These are phyloP conservation scores for Prunus campanulata DNA, from an alignment of 306 rosid genomes.

Conservation along the genomic window DNA sequence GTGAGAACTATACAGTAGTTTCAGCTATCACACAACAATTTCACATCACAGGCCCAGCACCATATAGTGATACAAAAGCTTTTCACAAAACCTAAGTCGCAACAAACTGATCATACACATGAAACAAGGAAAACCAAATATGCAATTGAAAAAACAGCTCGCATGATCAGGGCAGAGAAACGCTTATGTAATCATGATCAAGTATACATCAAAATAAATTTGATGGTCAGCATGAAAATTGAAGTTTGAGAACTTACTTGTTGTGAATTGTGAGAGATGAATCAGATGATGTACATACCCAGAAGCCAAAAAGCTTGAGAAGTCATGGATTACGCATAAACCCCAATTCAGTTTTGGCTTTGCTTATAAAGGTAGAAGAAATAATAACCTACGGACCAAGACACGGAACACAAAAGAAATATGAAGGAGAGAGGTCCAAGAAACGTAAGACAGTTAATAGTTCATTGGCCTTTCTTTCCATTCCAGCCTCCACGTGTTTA, in stretches of 20 bases:
- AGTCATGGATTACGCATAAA: conserved; percentile 7
- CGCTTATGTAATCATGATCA: neutral
- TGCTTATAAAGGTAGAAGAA: conserved; percentile 11
- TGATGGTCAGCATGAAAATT: conserved; percentile 9
- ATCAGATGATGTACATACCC: conserved; percentile 11
- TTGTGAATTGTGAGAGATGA: neutral
- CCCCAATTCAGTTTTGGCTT: conserved; percentile 19
- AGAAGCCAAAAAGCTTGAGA: conserved; percentile 23
- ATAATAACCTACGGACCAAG: neutral
- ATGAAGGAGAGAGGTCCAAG: neutral
- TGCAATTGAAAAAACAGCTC: neutral
- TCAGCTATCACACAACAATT: conserved; percentile 1
- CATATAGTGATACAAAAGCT: no score
- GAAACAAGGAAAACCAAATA: neutral
- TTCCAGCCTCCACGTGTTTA: neutral
- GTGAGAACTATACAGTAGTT: conserved; percentile 8
- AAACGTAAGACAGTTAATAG: neutral
- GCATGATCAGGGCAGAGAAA: conserved; percentile 20
- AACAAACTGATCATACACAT: no score
- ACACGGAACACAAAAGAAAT: conserved; percentile 1
- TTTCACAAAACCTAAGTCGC: no score
- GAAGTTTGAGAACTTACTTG: conserved; percentile 42
- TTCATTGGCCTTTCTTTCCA: neutral
- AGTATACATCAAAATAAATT: neutral
- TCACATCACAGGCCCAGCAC: neutral